Evolutionary conservation across 2,329 filamentous ascomycete genomes (phyloP), one percentile per base, ranked within the genome.

Genomic region (Alternaria viburni): DNA sequence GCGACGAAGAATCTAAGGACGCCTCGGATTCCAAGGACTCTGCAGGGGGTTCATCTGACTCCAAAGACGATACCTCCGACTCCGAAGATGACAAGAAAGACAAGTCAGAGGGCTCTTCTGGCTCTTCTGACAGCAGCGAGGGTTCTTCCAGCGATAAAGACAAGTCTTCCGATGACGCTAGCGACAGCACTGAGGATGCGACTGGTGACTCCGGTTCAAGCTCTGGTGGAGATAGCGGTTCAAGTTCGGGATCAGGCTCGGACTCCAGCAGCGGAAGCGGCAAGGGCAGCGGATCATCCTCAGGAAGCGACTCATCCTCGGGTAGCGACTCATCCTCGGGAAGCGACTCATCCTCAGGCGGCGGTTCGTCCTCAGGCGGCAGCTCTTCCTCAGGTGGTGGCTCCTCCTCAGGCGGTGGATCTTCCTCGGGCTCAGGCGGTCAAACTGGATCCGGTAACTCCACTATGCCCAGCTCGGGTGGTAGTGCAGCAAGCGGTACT

Each of bases 401-500:
- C 1, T 49, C 45, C 2, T 49, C 45, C n/a, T 28, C 46, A 11
- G 46, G 46, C 9, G 9, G 25, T 6, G 30, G 32, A 6, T 54
- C 50, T 19, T 52, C 49, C n/a, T 50, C 47, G 4, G 49, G 30
- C 21, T 23, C 30, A 12, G 19, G 49, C 15, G 21, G 13, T 25
- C 19, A 36, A 3, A 26, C 52, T 44, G 21, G 51, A 41, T 64
- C 61, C 4, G 54, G 52, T 13, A 51, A 57, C 23, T 59, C 63
- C 21, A 61, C 62, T 11, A 62, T 52, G n/a, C 44, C 59, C 15
- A 57, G 60, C 52, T 57, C 54, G 6, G 60, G 51, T 13, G 47
- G 64, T 45, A 54, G 54, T 50, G 59, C 64, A 41, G 60, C 47
- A 23, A 69, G 69, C 21, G 66, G 64, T 5, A 71, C 70, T 12